phyloP scores from a whole-genome alignment of 1,284 basidiomycete species.

The Termitomyces sp. region DNA sequence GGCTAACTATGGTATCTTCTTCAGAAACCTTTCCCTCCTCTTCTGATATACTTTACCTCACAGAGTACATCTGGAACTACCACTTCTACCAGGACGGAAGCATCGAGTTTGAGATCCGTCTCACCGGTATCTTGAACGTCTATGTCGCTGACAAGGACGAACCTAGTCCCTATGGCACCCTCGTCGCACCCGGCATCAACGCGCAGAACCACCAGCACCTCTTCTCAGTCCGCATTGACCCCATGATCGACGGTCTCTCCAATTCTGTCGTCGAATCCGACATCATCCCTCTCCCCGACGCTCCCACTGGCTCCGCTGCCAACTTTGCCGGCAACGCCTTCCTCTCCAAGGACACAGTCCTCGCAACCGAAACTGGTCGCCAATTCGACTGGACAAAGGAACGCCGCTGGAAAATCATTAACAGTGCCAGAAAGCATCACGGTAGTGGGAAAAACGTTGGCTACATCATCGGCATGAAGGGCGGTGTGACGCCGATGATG shows the following conservation, averaged over 20 bases:
- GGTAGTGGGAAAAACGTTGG: slow-evolving; percentile 66
- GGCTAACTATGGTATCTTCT: slow-evolving; percentile 74
- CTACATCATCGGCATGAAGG: slow-evolving; percentile 72
- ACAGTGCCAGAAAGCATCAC: slow-evolving; percentile 60
- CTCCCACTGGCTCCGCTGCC: slow-evolving; percentile 64
- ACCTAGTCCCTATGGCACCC: slow-evolving; percentile 66
- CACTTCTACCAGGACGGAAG: slow-evolving; percentile 84
- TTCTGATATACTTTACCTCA: slow-evolving; percentile 8
- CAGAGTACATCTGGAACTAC: slow-evolving; percentile 84
- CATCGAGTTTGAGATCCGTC: slow-evolving; percentile 76
- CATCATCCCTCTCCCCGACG: slow-evolving; percentile 53
- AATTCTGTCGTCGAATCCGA: slow-evolving; percentile 88
- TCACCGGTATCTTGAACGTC: slow-evolving; percentile 78
- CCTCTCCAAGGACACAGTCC: slow-evolving; percentile 55
- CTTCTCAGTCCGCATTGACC: slow-evolving; percentile 72
- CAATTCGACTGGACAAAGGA: slow-evolving; percentile 61
- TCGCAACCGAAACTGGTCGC: slow-evolving; percentile 60
- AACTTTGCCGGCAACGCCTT: slow-evolving; percentile 88
- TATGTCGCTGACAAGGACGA: slow-evolving; percentile 58
- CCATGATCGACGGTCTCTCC: slow-evolving; percentile 86
- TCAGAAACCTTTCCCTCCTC: neutral
- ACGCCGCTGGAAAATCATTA: slow-evolving; percentile 76
- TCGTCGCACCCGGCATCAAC: slow-evolving; percentile 80
- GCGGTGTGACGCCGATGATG: slow-evolving; percentile 61
- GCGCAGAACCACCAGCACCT: slow-evolving; percentile 92